phyloP scores from a whole-genome alignment of 2,329 filamentous ascomycete genomes.

The Pyricularia pennisetigena region DNA sequence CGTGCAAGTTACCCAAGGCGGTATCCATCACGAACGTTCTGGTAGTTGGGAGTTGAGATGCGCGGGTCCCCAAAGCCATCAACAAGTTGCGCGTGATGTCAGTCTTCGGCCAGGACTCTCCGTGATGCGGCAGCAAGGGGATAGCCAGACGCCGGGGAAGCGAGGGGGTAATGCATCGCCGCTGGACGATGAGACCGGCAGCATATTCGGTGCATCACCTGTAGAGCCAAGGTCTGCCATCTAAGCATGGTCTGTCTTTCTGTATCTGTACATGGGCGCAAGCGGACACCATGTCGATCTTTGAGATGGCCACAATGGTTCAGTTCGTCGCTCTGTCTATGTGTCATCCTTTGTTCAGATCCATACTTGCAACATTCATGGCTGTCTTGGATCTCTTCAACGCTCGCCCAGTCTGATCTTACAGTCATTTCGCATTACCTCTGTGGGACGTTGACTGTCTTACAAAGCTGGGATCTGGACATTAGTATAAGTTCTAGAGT shows the following conservation, averaged over 20 bases:
- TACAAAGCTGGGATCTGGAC: background rate
- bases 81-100: background rate
- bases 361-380: background rate
- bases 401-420: background rate
- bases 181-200: background rate
- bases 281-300: background rate
- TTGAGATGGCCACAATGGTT: background rate
- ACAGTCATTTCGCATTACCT: background rate
- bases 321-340: background rate
- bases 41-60: constrained; percentile 39
- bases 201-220: background rate
- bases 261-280: background rate
- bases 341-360: background rate
- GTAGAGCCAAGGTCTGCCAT: background rate
- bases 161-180: background rate
- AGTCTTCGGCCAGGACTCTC: background rate
- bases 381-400: background rate
- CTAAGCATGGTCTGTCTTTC: background rate
- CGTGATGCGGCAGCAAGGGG: background rate
- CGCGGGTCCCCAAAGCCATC: constrained; percentile 6
- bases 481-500: background rate
- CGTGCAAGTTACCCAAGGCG: constrained; percentile 26
- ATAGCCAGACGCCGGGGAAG: background rate
- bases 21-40: constrained; percentile 31
- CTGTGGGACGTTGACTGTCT: background rate